Conservation (phyloP, 257 asterid genomes). For the Avicennia marina region DNA sequence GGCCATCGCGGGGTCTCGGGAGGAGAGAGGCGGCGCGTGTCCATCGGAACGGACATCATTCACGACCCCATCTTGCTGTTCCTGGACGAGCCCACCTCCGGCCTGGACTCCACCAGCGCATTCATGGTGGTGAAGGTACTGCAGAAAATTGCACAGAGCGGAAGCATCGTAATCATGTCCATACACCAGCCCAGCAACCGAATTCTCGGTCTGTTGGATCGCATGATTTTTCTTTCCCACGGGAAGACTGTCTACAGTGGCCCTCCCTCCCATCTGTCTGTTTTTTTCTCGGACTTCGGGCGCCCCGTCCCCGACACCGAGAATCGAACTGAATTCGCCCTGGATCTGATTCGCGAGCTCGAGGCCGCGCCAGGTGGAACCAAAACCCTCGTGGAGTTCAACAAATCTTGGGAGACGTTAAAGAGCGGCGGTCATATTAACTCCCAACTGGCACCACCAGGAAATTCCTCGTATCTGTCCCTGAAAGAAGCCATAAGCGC, state of each 20-base stretch:
- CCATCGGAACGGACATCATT: conserved; percentile 76
- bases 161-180: conserved; percentile 76
- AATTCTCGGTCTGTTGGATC: conserved; percentile 53
- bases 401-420: conserved; percentile 49
- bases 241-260: conserved; percentile 68
- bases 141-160: conserved; percentile 69
- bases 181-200: conserved; percentile 79
- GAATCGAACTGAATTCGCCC: conserved; percentile 60
- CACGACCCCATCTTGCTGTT: conserved; percentile 75
- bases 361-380: conserved; percentile 59
- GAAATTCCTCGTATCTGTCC: conserved; percentile 18
- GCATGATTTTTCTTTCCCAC: conserved; percentile 52
- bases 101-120: conserved; percentile 80
- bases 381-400: conserved; percentile 51
- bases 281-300: conserved; percentile 56
- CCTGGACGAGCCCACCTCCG: conserved; percentile 83
- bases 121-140: conserved; percentile 69
- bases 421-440: too few relatives aligned
- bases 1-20: conserved; percentile 70
- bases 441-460: too few relatives aligned
- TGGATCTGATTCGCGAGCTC: conserved; percentile 58
- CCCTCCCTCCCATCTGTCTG: conserved; percentile 41
- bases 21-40: conserved; percentile 70
- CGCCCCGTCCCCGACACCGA: conserved; percentile 64
- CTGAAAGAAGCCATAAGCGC: conserved; percentile 61